phyloP scores from a whole-genome alignment of 768 basidiomycete species.

The Tylopilus plumbeoviolaceoides region DNA sequence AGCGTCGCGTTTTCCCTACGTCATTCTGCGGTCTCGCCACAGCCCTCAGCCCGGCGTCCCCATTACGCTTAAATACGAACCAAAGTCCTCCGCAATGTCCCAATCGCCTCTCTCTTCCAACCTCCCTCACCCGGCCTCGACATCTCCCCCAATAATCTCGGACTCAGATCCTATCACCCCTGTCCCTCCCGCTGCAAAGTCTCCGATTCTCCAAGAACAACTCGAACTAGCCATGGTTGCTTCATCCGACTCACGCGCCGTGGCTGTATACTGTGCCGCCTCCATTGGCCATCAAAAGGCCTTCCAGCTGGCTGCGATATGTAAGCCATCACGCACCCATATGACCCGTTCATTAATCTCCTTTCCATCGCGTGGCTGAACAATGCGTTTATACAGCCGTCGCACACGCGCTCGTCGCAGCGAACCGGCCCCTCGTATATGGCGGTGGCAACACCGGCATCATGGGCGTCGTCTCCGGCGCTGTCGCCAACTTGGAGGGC shows the following conservation, averaged over 20 bases:
- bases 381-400: constrained; percentile 44
- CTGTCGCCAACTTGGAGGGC: constrained; percentile 54
- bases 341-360: neutral
- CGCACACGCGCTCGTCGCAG: constrained; percentile 63
- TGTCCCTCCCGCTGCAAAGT: neutral
- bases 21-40: constrained; percentile 3
- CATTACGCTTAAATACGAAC: constrained; percentile 26
- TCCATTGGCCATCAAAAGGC: constrained; percentile 59
- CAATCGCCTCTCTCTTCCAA: constrained; percentile 9
- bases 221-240: constrained; percentile 26
- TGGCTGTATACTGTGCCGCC: constrained; percentile 87
- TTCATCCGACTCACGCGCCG: constrained; percentile 34
- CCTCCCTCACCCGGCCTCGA: neutral
- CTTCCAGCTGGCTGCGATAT: constrained; percentile 63
- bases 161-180: neutral
- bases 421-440: constrained; percentile 69
- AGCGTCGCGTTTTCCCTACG: constrained; percentile 1
- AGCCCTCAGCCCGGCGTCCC: constrained; percentile 13
- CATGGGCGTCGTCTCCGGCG: constrained; percentile 78
- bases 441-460: constrained; percentile 82
- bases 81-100: neutral
- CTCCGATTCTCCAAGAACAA: constrained; percentile 6
- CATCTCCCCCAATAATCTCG: neutral
- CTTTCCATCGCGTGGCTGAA: constrained; percentile 2
- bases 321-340: constrained; percentile 40